These are phyloP conservation scores for Castanea sativa DNA, from an alignment of 306 rosid species.

Conservation along the genomic window DNA sequence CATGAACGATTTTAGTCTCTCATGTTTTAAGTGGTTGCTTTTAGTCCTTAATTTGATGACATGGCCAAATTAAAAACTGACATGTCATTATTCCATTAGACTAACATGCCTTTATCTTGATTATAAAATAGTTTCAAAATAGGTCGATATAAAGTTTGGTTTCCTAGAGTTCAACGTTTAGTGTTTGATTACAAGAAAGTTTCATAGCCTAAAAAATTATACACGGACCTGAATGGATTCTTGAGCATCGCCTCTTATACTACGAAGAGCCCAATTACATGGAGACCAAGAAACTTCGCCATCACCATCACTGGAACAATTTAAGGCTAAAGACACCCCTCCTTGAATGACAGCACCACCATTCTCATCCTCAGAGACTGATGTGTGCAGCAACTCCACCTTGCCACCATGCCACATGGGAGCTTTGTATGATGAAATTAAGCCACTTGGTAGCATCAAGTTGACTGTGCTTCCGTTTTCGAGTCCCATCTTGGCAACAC, in stretches of 20 bases:
- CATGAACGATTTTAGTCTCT: too few relatives aligned
- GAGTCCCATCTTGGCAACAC: constrained; percentile 61
- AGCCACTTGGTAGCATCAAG: constrained; percentile 74
- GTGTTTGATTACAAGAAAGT: neutral
- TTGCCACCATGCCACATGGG: constrained; percentile 91
- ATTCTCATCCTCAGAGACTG: constrained; percentile 49
- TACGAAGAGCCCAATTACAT: constrained; percentile 57
- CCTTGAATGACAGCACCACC: constrained; percentile 55
- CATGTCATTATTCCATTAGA: too few relatives aligned
- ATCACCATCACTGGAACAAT: constrained; percentile 16
- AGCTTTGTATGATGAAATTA: constrained; percentile 76
- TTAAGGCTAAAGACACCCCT: constrained; percentile 64
- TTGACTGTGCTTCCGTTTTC: constrained; percentile 65
- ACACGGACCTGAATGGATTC: constrained; percentile 59
- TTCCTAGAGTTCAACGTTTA: neutral
- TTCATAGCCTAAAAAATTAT: neutral
- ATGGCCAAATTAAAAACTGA: too few relatives aligned
- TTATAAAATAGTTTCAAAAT: neutral
- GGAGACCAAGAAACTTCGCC: constrained; percentile 52
- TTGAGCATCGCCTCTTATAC: constrained; percentile 49
- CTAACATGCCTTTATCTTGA: neutral
- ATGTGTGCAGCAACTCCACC: constrained; percentile 68
- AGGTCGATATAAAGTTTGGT: neutral
- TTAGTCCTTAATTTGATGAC: too few relatives aligned
- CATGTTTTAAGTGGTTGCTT: too few relatives aligned